These are phyloP conservation scores for Taxawa tesnikishii DNA, from an alignment of 2,329 filamentous ascomycete genomes.

Conservation along the genomic window DNA sequence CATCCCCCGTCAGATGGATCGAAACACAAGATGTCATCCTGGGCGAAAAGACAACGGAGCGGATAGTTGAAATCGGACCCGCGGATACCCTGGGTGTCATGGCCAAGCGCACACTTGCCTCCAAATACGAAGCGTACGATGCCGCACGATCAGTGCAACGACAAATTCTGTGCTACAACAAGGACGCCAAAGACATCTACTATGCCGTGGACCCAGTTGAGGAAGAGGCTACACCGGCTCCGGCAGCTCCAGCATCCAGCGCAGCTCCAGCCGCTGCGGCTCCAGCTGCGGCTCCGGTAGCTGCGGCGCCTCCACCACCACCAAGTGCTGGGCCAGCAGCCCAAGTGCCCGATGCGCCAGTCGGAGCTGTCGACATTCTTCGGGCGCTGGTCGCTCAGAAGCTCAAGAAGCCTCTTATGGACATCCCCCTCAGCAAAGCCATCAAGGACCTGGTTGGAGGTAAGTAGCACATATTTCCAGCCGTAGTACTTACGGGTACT, in stretches of 20 bases:
- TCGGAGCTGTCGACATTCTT: slow-evolving; percentile 81
- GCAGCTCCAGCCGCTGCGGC: slow-evolving; percentile 30
- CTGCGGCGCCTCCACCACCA: slow-evolving; percentile 46
- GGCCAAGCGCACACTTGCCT: slow-evolving; percentile 89
- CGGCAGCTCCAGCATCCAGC: slow-evolving; percentile 35
- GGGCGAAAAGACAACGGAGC: slow-evolving; percentile 87
- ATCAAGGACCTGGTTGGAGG: slow-evolving; percentile 98
- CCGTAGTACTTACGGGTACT: not conserved
- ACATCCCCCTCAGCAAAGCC: slow-evolving; percentile 87
- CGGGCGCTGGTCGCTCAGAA: slow-evolving; percentile 89
- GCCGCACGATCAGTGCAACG: slow-evolving; percentile 91
- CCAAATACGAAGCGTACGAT: slow-evolving; percentile 98
- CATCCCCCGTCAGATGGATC: slow-evolving; percentile 98
- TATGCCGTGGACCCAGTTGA: slow-evolving; percentile 94
- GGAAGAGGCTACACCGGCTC: slow-evolving; percentile 79
- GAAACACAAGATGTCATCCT: slow-evolving; percentile 99
- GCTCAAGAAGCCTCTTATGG: slow-evolving; percentile 82
- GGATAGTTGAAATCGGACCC: slow-evolving; percentile 94
- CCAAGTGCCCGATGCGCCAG: slow-evolving; percentile 72
- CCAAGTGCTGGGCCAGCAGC: slow-evolving; percentile 73
- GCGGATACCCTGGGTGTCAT: slow-evolving; percentile 95
- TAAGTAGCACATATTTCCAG: slow-evolving; percentile 45
- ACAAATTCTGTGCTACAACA: slow-evolving; percentile 98
- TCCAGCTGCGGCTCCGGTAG: slow-evolving; percentile 38
- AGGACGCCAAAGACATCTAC: slow-evolving; percentile 98